Base-by-base conservation (phyloP, 2,329 filamentous ascomycete species). In the Verticillium albo-atrum region DNA sequence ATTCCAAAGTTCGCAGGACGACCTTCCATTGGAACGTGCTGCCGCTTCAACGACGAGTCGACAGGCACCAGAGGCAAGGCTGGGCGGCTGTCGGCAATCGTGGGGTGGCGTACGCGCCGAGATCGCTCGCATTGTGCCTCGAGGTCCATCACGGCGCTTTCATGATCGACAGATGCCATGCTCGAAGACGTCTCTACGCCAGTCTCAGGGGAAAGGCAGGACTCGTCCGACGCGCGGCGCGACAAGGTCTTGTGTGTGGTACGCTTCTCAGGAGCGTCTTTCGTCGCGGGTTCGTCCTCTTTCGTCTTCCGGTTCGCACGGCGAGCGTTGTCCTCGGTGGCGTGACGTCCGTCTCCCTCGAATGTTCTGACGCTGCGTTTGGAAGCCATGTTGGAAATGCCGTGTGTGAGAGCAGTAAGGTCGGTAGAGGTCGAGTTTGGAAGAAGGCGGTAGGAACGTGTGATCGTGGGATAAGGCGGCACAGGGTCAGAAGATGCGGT, bases 1-100 rank as follows among this genome's bases (percentile, higher is more conserved):
- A 86, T 76, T 20, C 89, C 91, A 73, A 94, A 97, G 70, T 97
- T 97, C 64, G 76, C 68, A 1, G 90, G 90, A 6, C 73, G 67
- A 14, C 72, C 71, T 37, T 64, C 60, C 28, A 58, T 59, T 23
- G 61, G 55, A 6, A 51, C 7, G 37, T 25, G 9, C 17, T 25
- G 9, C 17, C 42, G 27, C 20, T 52, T 25, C 23, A 52, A 20
- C 9, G 42, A 12, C 25, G n/a, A 28, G n/a, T 15, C 26, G 6
- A 27, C 20, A 15, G 37, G 17, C 20, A 56, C 27, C 15, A 20
- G 26, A 15, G 27, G 52, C 32, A 30, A 15, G 20, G 42, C 42
- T 50, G 42, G 20, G n/a, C 9, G 20, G 2, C 10, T 7, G 25
- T 50, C 42, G n/a, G 42, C n/a, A 12, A 20, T n/a, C 20, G n/a